Percentiles rank a stretch among this genome's conserved stretches.
Conservation (phyloP, 768 basidiomycete species). For the Xerocomellus chrysenteron region DNA sequence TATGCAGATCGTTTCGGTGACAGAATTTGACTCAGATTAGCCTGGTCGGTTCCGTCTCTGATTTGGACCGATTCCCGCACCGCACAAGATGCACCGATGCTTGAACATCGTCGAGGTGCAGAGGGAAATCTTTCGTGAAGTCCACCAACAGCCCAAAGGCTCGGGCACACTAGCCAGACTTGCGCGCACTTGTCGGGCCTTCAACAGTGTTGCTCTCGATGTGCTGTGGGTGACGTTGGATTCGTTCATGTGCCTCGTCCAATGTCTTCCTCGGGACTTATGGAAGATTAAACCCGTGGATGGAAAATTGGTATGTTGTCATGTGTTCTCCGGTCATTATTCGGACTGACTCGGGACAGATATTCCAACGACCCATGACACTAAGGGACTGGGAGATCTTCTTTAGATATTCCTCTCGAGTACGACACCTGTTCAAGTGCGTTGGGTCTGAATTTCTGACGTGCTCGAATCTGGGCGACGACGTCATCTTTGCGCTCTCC, state of each 20-base stretch:
- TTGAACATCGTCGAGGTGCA: slow-evolving; percentile 30
- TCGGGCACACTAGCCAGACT: slow-evolving; percentile 16
- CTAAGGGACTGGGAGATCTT: slow-evolving; percentile 30
- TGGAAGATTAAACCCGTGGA: slow-evolving; percentile 18
- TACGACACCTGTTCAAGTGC: slow-evolving; percentile 13
- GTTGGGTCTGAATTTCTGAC: neutral
- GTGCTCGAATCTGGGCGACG: slow-evolving; percentile 13
- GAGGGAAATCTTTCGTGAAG: slow-evolving; percentile 18
- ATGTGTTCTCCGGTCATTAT: neutral
- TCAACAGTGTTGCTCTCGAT: slow-evolving; percentile 24
- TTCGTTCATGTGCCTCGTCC: slow-evolving; percentile 22
- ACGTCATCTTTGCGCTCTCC: slow-evolving; percentile 26
- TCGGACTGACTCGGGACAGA: slow-evolving; percentile 17
- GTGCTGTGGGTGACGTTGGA: slow-evolving; percentile 22
- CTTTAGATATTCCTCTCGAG: slow-evolving; percentile 25
- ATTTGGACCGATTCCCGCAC: neutral
- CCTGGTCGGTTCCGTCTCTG: neutral
- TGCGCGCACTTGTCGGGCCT: slow-evolving; percentile 27
- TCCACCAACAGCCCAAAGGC: slow-evolving; percentile 6
- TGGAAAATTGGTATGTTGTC: slow-evolving; percentile 13
- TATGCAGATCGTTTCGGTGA: neutral
- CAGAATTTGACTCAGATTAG: neutral
- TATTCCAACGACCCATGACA: slow-evolving; percentile 26
- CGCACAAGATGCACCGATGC: slow-evolving; percentile 23
- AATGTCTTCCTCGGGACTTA: slow-evolving; percentile 29